Percentiles rank a stretch among this genome's conserved stretches.
Conservation (phyloP, 305 asterid genomes). For the Rubia peregrina region DNA sequence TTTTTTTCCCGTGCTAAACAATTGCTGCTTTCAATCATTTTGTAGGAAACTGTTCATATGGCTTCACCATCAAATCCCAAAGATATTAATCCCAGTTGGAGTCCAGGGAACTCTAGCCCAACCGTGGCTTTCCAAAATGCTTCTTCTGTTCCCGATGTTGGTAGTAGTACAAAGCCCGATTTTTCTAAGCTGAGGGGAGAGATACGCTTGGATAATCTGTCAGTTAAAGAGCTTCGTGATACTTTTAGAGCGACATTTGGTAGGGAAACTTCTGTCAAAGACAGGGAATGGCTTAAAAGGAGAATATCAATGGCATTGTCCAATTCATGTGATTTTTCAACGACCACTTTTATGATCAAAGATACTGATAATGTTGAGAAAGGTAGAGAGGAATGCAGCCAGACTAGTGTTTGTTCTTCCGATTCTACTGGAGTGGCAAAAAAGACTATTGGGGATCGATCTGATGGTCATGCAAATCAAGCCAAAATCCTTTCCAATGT, state of each 20-base stretch:
- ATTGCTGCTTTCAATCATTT: slow-evolving; percentile 14
- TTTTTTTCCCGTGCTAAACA: slow-evolving; percentile 15
- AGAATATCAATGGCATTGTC: slow-evolving; percentile 91
- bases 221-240: slow-evolving; percentile 89
- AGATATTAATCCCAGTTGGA: slow-evolving; percentile 28
- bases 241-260: slow-evolving; percentile 92
- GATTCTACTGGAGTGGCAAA: slow-evolving; percentile 34
- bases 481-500: slow-evolving; percentile 27
- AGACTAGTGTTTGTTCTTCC: slow-evolving; percentile 30
- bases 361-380: slow-evolving; percentile 50
- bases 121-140: slow-evolving; percentile 33
- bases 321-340: slow-evolving; percentile 79
- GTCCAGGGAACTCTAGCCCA: slow-evolving; percentile 28
- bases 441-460: slow-evolving; percentile 27
- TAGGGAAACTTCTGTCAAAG: slow-evolving; percentile 90
- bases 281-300: slow-evolving; percentile 93
- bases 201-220: slow-evolving; percentile 61
- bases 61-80: slow-evolving; percentile 28
- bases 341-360: slow-evolving; percentile 50
- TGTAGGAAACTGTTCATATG: slow-evolving; percentile 37
- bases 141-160: slow-evolving; percentile 35
- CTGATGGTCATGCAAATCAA: slow-evolving; percentile 27
- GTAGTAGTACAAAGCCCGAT: slow-evolving; percentile 51
- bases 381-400: slow-evolving; percentile 35
- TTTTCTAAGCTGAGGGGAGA: slow-evolving; percentile 83